Percentiles rank a stretch among this genome's conserved stretches.
These are phyloP conservation scores for Seiridium unicorne DNA, from an alignment of 2,329 filamentous ascomycete genomes.

Conservation along the genomic window DNA sequence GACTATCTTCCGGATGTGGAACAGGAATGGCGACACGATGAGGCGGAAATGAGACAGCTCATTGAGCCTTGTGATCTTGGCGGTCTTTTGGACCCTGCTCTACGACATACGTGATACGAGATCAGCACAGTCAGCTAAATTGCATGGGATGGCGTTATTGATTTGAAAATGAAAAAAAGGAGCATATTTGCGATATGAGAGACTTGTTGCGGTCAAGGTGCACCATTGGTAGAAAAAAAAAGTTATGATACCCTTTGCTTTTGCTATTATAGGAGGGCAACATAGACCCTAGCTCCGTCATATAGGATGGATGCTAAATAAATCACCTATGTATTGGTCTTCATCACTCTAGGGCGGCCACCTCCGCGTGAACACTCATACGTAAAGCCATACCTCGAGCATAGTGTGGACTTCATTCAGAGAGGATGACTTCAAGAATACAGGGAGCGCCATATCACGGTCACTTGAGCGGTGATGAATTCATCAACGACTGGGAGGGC, in stretches of 20 bases:
- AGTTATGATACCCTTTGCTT: slow-evolving; percentile 1
- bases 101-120: slow-evolving; percentile 6
- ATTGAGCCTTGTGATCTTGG: slow-evolving; percentile 19
- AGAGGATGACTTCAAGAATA: no score
- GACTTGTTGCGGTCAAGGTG: no score
- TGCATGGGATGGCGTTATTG: slow-evolving; percentile 2
- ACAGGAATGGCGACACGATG: slow-evolving; percentile 40
- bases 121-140: background rate
- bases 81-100: slow-evolving; percentile 22
- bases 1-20: slow-evolving; percentile 24
- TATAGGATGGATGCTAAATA: background rate
- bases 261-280: background rate
- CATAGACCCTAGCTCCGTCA: background rate
- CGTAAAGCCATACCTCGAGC: no score
- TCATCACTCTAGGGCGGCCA: no score
- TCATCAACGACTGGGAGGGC: no score
- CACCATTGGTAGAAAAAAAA: background rate
- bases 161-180: background rate
- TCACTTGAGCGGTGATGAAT: no score
- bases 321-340: no score
- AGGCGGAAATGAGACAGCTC: slow-evolving; percentile 41
- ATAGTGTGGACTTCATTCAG: no score
- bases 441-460: no score
- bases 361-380: no score
- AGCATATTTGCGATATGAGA: background rate